Conservation (phyloP, 768 basidiomycete genomes). For the Phlebiopsis flavidoalba region DNA sequence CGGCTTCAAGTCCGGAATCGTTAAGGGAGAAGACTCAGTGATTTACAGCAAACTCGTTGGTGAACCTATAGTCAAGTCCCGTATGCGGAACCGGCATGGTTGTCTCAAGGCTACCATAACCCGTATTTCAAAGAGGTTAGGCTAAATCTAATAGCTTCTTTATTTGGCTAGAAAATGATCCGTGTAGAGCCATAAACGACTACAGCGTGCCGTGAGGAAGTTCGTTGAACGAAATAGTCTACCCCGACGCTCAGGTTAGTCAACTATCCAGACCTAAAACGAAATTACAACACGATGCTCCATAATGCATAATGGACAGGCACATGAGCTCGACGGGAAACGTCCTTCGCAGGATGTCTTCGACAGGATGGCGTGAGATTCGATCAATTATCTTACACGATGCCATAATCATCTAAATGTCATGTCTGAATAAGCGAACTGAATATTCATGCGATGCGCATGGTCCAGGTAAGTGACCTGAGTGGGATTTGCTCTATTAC, state of each 20-base stretch:
- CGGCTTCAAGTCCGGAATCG: conserved; percentile 65
- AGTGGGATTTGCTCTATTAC: no score
- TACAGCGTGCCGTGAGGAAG: conserved; percentile 56
- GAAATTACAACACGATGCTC: not conserved
- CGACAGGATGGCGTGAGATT: conserved; percentile 75
- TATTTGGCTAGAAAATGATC: not conserved
- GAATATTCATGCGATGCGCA: conserved; percentile 86
- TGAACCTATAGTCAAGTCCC: conserved; percentile 67
- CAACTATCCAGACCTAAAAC: not conserved
- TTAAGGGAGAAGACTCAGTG: conserved; percentile 54
- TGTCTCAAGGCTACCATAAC: conserved; percentile 57
- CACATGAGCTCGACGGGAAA: conserved; percentile 84
- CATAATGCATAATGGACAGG: conserved; percentile 17
- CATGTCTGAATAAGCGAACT: conserved; percentile 38
- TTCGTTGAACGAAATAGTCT: conserved; percentile 68
- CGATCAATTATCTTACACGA: not conserved
- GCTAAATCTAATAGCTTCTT: conserved; percentile 15
- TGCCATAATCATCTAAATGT: not conserved
- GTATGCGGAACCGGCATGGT: conserved; percentile 85
- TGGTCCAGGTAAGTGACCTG: conserved; percentile 52
- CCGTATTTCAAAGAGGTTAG: conserved; percentile 81
- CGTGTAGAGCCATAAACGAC: conserved; percentile 51
- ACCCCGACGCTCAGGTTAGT: conserved; percentile 33
- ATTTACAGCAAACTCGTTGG: conserved; percentile 59
- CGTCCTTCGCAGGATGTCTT: conserved; percentile 74